Percentiles rank a stretch among this genome's conserved stretches.
These are phyloP conservation scores for Filobasidium floriforme DNA, from an alignment of 768 basidiomycete genomes.

Conservation along the genomic window DNA sequence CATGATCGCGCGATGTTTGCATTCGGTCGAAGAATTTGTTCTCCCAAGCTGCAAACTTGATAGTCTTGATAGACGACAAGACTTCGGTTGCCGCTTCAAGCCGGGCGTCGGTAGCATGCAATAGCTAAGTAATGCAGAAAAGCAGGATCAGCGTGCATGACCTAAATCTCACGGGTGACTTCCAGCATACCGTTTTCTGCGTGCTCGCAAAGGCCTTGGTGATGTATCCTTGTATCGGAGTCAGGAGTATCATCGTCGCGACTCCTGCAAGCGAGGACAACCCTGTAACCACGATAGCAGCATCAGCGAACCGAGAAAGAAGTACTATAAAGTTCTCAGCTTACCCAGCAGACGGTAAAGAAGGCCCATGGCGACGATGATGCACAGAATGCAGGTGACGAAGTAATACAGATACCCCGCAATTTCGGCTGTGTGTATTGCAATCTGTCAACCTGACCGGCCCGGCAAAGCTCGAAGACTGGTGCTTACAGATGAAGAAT, in stretches of 20 bases:
- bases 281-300: constrained; percentile 8
- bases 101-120: constrained; percentile 46
- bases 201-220: constrained; percentile 34
- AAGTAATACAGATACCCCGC: constrained; percentile 38
- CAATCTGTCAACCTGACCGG: too few species aligned
- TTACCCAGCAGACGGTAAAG: constrained; percentile 68
- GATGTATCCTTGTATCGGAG: constrained; percentile 39
- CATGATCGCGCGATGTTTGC: constrained; percentile 39
- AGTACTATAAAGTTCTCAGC: constrained; percentile 12
- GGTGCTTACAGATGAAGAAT: constrained; percentile 37
- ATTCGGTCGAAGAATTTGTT: constrained; percentile 44
- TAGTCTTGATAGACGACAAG: constrained; percentile 46
- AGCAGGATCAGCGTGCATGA: constrained; percentile 6
- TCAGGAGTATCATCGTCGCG: constrained; percentile 32
- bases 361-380: constrained; percentile 65
- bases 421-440: constrained; percentile 14
- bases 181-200: constrained; percentile 26
- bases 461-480: too few species aligned
- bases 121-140: constrained; percentile 26
- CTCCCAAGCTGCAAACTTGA: constrained; percentile 49
- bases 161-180: not conserved
- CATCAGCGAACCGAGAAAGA: not conserved
- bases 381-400: constrained; percentile 40
- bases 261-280: constrained; percentile 37
- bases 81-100: constrained; percentile 47